Evolutionary conservation across 768 basidiomycete genomes (phyloP).

Genomic region (Pisolithus orientalis): DNA sequence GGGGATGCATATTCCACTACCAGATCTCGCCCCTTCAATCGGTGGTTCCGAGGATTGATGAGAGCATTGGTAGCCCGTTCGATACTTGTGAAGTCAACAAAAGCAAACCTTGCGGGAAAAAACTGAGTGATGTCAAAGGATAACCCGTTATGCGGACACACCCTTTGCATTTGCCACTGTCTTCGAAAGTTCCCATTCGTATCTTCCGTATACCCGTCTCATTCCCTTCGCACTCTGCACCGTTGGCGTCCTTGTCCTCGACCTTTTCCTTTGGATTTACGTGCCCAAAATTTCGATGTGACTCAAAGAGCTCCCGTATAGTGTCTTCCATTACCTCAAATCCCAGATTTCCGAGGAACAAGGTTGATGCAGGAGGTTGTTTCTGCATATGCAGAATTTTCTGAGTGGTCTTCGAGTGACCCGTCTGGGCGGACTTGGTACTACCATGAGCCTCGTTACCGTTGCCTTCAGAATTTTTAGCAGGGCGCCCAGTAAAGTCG

Average conservation of each 20-base stretch:
- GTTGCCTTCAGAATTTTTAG: slow-evolving; percentile 31
- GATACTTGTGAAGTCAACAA: slow-evolving; percentile 80
- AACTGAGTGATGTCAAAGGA: neutral
- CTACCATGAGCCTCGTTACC: slow-evolving; percentile 15
- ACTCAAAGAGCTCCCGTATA: slow-evolving; percentile 68
- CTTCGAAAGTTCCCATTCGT: slow-evolving; percentile 94
- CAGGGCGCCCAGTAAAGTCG: slow-evolving; percentile 67
- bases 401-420: slow-evolving; percentile 61
- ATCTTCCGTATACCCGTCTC: slow-evolving; percentile 71
- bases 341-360: slow-evolving; percentile 91
- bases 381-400: slow-evolving; percentile 75
- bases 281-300: slow-evolving; percentile 41
- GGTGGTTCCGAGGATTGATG: slow-evolving; percentile 79
- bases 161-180: slow-evolving; percentile 95
- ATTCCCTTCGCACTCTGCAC: slow-evolving; percentile 16
- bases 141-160: slow-evolving; percentile 30
- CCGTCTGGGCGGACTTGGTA: slow-evolving; percentile 27
- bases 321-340: slow-evolving; percentile 82
- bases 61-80: slow-evolving; percentile 80
- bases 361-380: slow-evolving; percentile 75
- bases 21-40: slow-evolving; percentile 75
- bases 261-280: slow-evolving; percentile 28
- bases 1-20: slow-evolving; percentile 86
- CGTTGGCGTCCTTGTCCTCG: slow-evolving; percentile 26
- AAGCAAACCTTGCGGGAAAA: slow-evolving; percentile 67